Conservation (phyloP, 2,329 filamentous ascomycete genomes). For the Apiospora kogelbergensis region DNA sequence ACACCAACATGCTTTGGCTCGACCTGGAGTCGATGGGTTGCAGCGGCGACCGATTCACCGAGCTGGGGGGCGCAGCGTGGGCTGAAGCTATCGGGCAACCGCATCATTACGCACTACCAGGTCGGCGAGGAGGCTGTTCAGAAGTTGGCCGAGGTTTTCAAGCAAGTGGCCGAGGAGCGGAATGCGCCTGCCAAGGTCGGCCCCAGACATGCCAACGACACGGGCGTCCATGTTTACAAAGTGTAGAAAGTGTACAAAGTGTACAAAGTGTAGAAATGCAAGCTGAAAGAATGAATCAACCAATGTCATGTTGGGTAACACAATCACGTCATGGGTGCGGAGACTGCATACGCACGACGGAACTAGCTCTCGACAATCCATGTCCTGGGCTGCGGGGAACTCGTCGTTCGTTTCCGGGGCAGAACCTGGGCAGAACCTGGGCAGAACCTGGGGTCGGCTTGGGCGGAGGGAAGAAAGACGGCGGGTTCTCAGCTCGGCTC, state of each 20-base stretch:
- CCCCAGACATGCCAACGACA: not conserved
- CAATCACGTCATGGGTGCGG: not conserved
- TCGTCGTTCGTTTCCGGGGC: too few relatives aligned
- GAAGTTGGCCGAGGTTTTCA: constrained; percentile 46
- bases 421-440: too few relatives aligned
- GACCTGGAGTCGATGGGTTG: constrained; percentile 39
- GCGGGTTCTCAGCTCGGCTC: too few relatives aligned
- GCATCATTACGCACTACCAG: constrained; percentile 40
- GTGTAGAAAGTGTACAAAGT: constrained; percentile 3
- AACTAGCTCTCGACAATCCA: too few relatives aligned
- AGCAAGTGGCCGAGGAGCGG: constrained; percentile 28
- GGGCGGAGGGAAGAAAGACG: too few relatives aligned
- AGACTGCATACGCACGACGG: not conserved
- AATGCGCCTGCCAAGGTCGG: not conserved
- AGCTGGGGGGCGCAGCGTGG: constrained; percentile 28
- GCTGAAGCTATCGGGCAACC: constrained; percentile 25
- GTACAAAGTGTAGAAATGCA: constrained; percentile 5
- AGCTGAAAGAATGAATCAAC: too few relatives aligned
- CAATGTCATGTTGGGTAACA: not conserved
- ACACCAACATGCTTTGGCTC: constrained; percentile 78
- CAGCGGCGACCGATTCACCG: constrained; percentile 21
- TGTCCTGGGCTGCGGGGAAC: too few relatives aligned
- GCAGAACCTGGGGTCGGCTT: too few relatives aligned
- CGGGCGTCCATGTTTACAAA: constrained; percentile 8
- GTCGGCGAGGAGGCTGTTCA: constrained; percentile 59